Conservation (phyloP, 352 stramenopile genomes). For the Pythium aristosporum region DNA sequence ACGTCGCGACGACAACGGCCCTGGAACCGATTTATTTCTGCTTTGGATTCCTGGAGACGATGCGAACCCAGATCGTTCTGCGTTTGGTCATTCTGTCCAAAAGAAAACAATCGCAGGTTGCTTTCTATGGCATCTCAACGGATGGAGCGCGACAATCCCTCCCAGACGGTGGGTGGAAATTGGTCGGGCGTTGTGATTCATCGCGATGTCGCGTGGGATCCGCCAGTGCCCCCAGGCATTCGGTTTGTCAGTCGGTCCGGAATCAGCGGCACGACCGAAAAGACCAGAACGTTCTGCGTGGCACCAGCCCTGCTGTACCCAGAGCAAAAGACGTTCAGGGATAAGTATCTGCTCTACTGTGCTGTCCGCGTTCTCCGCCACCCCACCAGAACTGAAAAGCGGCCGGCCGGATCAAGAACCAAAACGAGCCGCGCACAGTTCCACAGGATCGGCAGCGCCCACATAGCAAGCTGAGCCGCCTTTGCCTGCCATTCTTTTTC, state of each 20-base stretch:
- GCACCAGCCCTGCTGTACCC: neutral
- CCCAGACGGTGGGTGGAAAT: constrained; percentile 5
- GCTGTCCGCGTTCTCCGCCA: neutral
- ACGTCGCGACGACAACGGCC: neutral
- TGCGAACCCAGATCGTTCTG: neutral
- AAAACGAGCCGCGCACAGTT: neutral
- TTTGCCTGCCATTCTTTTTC: neutral
- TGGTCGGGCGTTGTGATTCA: neutral
- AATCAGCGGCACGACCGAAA: neutral
- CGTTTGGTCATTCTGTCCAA: neutral
- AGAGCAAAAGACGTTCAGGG: constrained; percentile 11
- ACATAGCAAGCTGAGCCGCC: neutral
- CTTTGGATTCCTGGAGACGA: neutral
- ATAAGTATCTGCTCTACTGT: neutral
- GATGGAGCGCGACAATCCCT: neutral
- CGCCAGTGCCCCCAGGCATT: neutral
- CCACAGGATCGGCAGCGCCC: neutral
- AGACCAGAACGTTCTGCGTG: neutral
- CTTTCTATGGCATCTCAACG: neutral
- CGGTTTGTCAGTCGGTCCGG: constrained; percentile 3
- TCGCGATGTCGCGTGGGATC: no score
- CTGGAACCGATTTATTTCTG: neutral
- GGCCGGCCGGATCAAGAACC: neutral
- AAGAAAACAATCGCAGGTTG: neutral
- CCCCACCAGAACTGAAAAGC: neutral